Evolutionary conservation across 2,329 filamentous ascomycete species (phyloP).

Genomic region (Penicillium sp.): DNA sequence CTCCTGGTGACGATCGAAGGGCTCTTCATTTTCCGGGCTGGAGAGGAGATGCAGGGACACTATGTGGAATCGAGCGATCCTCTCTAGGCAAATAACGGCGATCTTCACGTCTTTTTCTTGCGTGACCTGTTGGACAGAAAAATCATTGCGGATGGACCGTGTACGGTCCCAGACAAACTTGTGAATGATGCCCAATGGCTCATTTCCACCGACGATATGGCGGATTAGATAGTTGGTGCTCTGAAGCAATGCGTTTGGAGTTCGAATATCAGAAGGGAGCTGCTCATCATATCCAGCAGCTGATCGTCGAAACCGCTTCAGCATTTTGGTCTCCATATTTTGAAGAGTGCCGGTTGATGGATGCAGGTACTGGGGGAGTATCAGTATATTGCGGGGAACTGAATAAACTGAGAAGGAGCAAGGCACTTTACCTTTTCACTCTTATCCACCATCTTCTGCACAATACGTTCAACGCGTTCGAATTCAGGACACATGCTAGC

Average conservation of each 20-base stretch:
- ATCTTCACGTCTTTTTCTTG: conserved; percentile 56
- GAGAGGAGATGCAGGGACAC: conserved; percentile 61
- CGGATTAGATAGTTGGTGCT: conserved; percentile 51
- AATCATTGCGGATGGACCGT: conserved; percentile 64
- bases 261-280: conserved; percentile 63
- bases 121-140: conserved; percentile 61
- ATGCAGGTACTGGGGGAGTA: conserved; percentile 32
- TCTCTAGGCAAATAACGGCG: conserved; percentile 61
- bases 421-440: conserved; percentile 54
- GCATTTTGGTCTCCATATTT: conserved; percentile 51
- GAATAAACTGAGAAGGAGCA: background rate
- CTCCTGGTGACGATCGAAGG: conserved; percentile 60
- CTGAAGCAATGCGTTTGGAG: conserved; percentile 50
- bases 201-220: conserved; percentile 51
- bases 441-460: conserved; percentile 61
- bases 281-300: conserved; percentile 64
- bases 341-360: conserved; percentile 35
- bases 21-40: conserved; percentile 50
- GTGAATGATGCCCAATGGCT: conserved; percentile 54
- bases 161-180: conserved; percentile 67
- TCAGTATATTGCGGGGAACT: conserved; percentile 10
- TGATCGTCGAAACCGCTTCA: conserved; percentile 63
- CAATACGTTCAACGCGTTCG: conserved; percentile 61
- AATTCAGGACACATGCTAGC: conserved; percentile 65
- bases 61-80: conserved; percentile 64